Percentiles rank a stretch among this genome's conserved stretches.
Evolutionary conservation across 805 yeast genomes (phyloP).

Genomic region (Candida endomychidarum): DNA sequence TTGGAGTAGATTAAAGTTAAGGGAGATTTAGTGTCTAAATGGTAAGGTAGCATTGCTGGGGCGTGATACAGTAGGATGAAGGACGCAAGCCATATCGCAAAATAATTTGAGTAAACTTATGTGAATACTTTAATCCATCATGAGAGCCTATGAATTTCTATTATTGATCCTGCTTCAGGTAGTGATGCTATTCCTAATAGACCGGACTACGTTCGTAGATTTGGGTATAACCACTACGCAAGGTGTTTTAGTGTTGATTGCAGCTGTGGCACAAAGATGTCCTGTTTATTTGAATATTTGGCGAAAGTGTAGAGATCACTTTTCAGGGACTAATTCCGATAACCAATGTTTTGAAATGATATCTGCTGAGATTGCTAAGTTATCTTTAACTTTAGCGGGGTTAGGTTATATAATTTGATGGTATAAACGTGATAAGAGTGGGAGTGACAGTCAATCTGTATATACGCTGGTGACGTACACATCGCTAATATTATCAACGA

Average conservation of each 20-base stretch:
- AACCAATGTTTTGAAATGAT: conserved; percentile 4
- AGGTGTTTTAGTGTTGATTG: conserved; percentile 3
- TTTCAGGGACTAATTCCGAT: conserved; percentile 2
- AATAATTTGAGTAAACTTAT: neutral
- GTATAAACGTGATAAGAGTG: conserved; percentile 1
- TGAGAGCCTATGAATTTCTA: conserved; percentile 2
- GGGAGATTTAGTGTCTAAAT: too few species aligned
- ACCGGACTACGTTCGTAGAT: conserved; percentile 3
- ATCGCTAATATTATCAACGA: neutral
- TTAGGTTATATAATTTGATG: conserved; percentile 1
- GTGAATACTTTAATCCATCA: neutral
- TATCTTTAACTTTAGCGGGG: conserved; percentile 2
- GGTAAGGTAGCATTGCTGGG: too few species aligned
- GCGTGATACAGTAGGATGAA: too few species aligned
- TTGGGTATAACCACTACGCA: conserved; percentile 1
- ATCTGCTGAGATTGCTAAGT: conserved; percentile 2
- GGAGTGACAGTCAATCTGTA: neutral
- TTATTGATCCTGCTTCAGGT: conserved; percentile 1
- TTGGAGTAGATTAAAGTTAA: too few species aligned
- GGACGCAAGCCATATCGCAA: neutral
- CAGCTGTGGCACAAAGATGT: conserved; percentile 4
- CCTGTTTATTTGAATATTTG: conserved; percentile 3
- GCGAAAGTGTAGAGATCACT: conserved; percentile 4
- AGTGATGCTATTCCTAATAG: conserved; percentile 2
- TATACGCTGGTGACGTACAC: conserved; percentile 4